These are phyloP conservation scores for Isochrysis galbana DNA, from an alignment of 78 protist species.

Conservation along the genomic window DNA sequence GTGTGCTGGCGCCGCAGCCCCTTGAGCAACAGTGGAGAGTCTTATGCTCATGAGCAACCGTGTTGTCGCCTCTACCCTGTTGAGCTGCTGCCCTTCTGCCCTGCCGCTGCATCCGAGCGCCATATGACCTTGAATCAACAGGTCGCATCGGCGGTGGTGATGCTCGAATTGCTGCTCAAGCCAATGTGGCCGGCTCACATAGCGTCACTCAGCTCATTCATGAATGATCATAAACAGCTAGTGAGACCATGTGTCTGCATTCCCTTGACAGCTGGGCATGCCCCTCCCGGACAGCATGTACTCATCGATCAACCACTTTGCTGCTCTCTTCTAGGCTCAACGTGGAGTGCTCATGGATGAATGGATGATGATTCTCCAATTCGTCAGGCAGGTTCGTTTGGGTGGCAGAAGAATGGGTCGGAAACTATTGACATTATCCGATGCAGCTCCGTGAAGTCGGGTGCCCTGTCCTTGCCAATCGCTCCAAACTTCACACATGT, in stretches of 20 bases:
- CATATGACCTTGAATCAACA: too few relatives aligned
- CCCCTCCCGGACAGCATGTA: neutral
- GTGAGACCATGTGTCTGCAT: too few relatives aligned
- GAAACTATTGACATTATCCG: too few relatives aligned
- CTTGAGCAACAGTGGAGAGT: too few relatives aligned
- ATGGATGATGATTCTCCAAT: neutral
- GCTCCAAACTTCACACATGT: neutral
- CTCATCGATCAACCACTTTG: neutral
- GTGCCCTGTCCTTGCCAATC: too few relatives aligned
- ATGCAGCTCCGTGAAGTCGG: too few relatives aligned
- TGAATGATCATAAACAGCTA: neutral
- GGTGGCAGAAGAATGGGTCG: too few relatives aligned
- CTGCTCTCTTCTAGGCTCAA: neutral
- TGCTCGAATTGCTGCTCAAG: neutral
- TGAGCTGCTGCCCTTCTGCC: neutral
- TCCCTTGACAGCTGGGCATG: neutral
- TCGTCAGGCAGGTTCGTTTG: neutral
- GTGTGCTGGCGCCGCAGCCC: too few relatives aligned
- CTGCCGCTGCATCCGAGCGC: neutral
- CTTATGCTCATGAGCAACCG: too few relatives aligned
- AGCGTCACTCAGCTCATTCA: neutral
- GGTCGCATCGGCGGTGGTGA: neutral
- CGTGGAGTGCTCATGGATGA: neutral
- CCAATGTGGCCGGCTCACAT: neutral
- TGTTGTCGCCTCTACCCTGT: neutral